These are phyloP conservation scores for Monoraphidium neglectum DNA, from an alignment of 139 green algal genomes.

Conservation along the genomic window DNA sequence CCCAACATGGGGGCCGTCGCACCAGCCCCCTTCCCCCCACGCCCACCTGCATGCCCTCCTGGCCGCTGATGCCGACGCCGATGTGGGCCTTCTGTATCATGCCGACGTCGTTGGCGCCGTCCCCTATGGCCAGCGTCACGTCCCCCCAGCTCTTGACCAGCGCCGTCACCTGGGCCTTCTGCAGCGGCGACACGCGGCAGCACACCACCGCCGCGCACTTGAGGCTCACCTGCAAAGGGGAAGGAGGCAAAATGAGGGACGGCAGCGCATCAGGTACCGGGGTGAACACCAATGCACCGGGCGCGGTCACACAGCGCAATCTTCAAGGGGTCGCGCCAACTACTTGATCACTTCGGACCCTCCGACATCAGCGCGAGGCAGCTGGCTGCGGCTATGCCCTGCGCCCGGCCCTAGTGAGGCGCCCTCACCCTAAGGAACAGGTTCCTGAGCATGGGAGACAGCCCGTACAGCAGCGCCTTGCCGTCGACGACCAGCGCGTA, in stretches of 20 bases:
- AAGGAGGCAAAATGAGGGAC: background rate
- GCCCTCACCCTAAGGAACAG: slow-evolving; percentile 35
- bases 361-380: too few relatives aligned
- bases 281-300: too few relatives aligned
- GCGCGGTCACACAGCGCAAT: too few relatives aligned
- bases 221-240: slow-evolving; percentile 45
- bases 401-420: too few relatives aligned
- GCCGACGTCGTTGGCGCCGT: slow-evolving; percentile 98
- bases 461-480: slow-evolving; percentile 73
- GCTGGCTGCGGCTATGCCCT: too few relatives aligned
- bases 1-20: too few relatives aligned
- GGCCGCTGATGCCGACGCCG: slow-evolving; percentile 93
- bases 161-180: slow-evolving; percentile 75
- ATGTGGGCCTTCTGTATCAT: slow-evolving; percentile 89
- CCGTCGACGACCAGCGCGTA: slow-evolving; percentile 83
- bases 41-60: slow-evolving; percentile 96
- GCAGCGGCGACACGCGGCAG: slow-evolving; percentile 74
- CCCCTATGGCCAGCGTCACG: slow-evolving; percentile 93
- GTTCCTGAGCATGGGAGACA: slow-evolving; percentile 47
- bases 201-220: slow-evolving; percentile 69
- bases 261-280: too few relatives aligned
- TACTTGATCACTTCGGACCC: too few relatives aligned
- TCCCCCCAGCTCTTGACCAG: slow-evolving; percentile 66
- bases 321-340: too few relatives aligned
- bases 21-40: too few relatives aligned